Evolutionary conservation across 1,284 basidiomycete species (phyloP).

Genomic region (Calocybe gambosa): DNA sequence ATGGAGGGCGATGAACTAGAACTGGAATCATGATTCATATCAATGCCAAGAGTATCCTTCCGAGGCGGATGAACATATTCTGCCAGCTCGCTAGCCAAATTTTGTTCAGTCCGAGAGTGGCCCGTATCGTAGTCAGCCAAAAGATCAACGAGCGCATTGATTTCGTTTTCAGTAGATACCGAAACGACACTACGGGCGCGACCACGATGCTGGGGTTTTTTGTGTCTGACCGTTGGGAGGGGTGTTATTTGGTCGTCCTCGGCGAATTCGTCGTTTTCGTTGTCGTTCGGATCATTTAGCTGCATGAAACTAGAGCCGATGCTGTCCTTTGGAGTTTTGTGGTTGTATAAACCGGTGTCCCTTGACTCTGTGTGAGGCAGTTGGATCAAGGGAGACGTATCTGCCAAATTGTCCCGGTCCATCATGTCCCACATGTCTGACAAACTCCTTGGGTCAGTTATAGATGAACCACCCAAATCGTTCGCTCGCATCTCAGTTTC

Average conservation of each 20-base stretch:
- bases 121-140: constrained; percentile 22
- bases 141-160: constrained; percentile 32
- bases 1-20: constrained; percentile 14
- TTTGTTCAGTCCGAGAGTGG: not conserved
- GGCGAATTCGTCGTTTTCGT: not conserved
- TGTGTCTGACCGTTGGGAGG: constrained; percentile 13
- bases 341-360: not conserved
- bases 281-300: not conserved
- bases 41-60: not conserved
- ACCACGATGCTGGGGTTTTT: constrained; percentile 11
- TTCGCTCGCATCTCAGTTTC: not conserved
- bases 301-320: not conserved
- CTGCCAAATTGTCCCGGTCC: not conserved
- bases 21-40: constrained; percentile 9
- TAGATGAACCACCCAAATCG: not conserved
- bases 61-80: constrained; percentile 5
- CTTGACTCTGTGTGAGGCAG: not conserved
- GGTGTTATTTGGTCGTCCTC: constrained; percentile 18
- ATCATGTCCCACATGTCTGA: not conserved
- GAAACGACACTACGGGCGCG: constrained; percentile 27
- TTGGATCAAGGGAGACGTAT: not conserved
- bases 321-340: not conserved
- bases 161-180: constrained; percentile 29
- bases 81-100: constrained; percentile 1
- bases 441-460: not conserved